Evolutionary conservation across 2,329 filamentous ascomycete species (phyloP).

Genomic region (Davidsoniella virescens): DNA sequence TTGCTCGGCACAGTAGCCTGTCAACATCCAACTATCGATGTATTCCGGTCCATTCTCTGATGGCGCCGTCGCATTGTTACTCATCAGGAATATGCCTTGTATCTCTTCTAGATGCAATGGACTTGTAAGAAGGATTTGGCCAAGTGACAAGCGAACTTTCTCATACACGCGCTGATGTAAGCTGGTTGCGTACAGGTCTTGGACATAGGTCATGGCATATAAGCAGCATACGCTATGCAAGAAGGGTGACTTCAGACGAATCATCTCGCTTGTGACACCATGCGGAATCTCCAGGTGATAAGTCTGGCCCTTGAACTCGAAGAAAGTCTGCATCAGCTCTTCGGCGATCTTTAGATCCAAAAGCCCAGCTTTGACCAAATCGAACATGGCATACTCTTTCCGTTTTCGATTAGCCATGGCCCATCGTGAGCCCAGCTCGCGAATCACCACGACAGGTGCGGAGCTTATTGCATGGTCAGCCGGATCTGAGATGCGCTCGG

Average conservation of each 20-base stretch:
- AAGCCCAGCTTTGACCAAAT: constrained; percentile 4
- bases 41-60: constrained; percentile 20
- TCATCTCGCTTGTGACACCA: constrained; percentile 13
- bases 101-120: constrained; percentile 26
- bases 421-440: constrained; percentile 11
- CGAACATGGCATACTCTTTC: constrained; percentile 13
- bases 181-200: constrained; percentile 12
- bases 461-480: constrained; percentile 12
- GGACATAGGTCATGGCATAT: constrained; percentile 22
- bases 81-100: constrained; percentile 25
- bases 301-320: constrained; percentile 11
- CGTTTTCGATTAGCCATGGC: constrained; percentile 12
- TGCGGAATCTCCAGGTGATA: constrained; percentile 12
- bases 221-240: constrained; percentile 25
- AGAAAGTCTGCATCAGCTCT: constrained; percentile 11
- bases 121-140: constrained; percentile 24
- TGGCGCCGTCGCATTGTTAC: constrained; percentile 16
- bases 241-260: constrained; percentile 23
- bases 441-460: constrained; percentile 11
- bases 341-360: constrained; percentile 11
- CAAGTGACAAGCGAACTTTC: constrained; percentile 23
- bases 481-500: constrained; percentile 11
- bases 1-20: constrained; percentile 26
- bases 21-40: constrained; percentile 27
- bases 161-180: constrained; percentile 24